A percentile compares a stretch with the other conserved stretches of the same genome.
Evolutionary conservation across 2,329 filamentous ascomycete genomes (phyloP).

Genomic region (Fusarium tupiense): DNA sequence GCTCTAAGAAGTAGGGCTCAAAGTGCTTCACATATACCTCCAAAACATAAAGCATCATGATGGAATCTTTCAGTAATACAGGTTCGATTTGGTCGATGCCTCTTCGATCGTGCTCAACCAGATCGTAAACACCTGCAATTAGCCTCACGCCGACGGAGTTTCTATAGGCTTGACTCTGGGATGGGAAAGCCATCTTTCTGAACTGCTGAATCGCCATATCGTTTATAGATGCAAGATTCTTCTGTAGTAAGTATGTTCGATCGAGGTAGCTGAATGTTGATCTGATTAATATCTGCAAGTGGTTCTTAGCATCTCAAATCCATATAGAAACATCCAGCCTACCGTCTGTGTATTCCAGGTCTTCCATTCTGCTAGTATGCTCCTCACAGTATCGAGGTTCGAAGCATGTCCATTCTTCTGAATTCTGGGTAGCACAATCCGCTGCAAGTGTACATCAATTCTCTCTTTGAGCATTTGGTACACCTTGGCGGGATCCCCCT

Average conservation of each 20-base stretch:
- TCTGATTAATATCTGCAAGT: slow-evolving; percentile 73
- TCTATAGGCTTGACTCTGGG: slow-evolving; percentile 24
- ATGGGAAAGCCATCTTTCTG: slow-evolving; percentile 64
- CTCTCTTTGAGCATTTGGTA: slow-evolving; percentile 72
- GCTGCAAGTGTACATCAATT: slow-evolving; percentile 74
- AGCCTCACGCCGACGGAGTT: slow-evolving; percentile 46
- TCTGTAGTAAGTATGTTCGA: slow-evolving; percentile 83
- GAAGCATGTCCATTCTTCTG: slow-evolving; percentile 60
- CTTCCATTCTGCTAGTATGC: slow-evolving; percentile 70
- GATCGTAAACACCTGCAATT: slow-evolving; percentile 71
- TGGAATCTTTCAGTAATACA: slow-evolving; percentile 74
- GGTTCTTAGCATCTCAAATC: slow-evolving; percentile 9
- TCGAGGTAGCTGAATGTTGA: slow-evolving; percentile 96
- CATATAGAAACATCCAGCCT: slow-evolving; percentile 42
- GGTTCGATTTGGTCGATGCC: slow-evolving; percentile 67
- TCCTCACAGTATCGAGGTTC: slow-evolving; percentile 71
- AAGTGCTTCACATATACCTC: slow-evolving; percentile 82
- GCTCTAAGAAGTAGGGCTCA: slow-evolving; percentile 76
- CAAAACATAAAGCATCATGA: slow-evolving; percentile 87
- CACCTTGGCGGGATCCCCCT: slow-evolving; percentile 75
- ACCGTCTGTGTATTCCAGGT: slow-evolving; percentile 83
- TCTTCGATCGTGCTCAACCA: slow-evolving; percentile 78
- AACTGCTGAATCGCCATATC: slow-evolving; percentile 85
- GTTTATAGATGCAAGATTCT: slow-evolving; percentile 76
- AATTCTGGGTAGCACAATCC: slow-evolving; percentile 65